Evolutionary conservation across 2,329 filamentous ascomycete genomes (phyloP).

Genomic region (Trichoderma polysporum): DNA sequence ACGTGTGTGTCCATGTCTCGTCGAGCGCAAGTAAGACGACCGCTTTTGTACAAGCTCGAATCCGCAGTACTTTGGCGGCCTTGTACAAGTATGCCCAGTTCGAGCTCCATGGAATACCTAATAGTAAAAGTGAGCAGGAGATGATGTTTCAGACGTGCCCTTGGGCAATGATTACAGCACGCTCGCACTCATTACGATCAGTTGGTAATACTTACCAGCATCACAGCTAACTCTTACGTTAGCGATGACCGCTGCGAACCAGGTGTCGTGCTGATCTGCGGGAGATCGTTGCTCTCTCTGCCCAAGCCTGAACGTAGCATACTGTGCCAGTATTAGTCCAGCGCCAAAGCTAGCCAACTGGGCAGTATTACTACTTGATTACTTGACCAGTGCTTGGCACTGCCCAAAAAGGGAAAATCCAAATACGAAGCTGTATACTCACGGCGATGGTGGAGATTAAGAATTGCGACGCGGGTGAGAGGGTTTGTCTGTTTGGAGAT

Average conservation of each 20-base stretch:
- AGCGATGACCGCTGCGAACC: slow-evolving; percentile 1
- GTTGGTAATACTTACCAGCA: neutral
- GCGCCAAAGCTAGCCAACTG: neutral
- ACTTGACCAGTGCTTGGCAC: neutral
- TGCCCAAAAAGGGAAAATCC: neutral
- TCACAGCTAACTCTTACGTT: neutral
- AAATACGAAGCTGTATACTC: neutral
- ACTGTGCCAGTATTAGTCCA: neutral
- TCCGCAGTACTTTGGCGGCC: neutral
- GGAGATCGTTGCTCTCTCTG: neutral
- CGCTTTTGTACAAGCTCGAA: neutral
- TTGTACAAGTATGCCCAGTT: neutral
- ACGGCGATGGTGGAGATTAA: neutral
- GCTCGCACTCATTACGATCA: neutral
- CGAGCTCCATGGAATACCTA: neutral
- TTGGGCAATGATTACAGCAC: neutral
- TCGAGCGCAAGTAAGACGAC: neutral
- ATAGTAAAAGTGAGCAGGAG: neutral
- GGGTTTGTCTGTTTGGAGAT: neutral
- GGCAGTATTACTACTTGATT: neutral
- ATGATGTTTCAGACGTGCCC: slow-evolving; percentile 12
- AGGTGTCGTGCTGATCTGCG: slow-evolving; percentile 3
- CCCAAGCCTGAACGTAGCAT: neutral
- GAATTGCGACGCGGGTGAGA: neutral
- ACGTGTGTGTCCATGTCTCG: neutral